phyloP scores from a whole-genome alignment of 2,329 filamentous ascomycete genomes.

The Microcyclosporella mali region DNA sequence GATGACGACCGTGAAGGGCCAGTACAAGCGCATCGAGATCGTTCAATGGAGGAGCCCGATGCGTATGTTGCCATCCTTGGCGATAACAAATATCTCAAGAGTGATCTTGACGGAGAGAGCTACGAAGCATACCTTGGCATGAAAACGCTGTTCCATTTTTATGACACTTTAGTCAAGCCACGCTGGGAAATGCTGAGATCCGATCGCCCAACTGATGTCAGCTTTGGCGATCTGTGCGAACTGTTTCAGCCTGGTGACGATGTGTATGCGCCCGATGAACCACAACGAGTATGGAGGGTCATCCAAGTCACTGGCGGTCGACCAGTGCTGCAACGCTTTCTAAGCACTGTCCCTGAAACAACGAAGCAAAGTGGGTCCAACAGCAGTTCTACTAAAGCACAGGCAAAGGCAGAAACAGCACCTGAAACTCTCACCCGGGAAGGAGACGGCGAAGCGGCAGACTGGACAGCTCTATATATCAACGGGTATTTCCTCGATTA shows the following conservation, averaged over 20 bases:
- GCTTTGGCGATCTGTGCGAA: not conserved
- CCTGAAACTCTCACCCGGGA: too few species aligned
- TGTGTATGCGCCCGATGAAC: not conserved
- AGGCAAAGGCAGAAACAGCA: too few species aligned
- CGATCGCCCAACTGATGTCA: not conserved
- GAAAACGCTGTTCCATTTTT: not conserved
- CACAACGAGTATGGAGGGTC: not conserved
- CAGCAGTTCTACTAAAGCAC: too few species aligned
- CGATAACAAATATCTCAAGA: not conserved
- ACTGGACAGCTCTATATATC: not conserved
- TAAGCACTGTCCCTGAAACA: not conserved
- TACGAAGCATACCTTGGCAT: not conserved
- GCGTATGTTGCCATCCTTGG: not conserved
- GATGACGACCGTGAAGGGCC: too few species aligned
- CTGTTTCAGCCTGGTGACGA: not conserved
- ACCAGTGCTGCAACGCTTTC: not conserved
- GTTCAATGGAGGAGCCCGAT: too few species aligned
- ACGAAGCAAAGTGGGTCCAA: not conserved
- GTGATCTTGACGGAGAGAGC: not conserved
- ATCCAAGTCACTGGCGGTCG: slow-evolving; percentile 1
- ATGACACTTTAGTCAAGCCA: not conserved
- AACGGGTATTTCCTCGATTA: not conserved
- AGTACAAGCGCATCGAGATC: too few species aligned
- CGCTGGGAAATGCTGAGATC: not conserved
- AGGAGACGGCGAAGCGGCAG: not conserved